These are phyloP conservation scores for Solanum sparsipilum DNA, from an alignment of 257 asterid genomes.

Conservation along the genomic window DNA sequence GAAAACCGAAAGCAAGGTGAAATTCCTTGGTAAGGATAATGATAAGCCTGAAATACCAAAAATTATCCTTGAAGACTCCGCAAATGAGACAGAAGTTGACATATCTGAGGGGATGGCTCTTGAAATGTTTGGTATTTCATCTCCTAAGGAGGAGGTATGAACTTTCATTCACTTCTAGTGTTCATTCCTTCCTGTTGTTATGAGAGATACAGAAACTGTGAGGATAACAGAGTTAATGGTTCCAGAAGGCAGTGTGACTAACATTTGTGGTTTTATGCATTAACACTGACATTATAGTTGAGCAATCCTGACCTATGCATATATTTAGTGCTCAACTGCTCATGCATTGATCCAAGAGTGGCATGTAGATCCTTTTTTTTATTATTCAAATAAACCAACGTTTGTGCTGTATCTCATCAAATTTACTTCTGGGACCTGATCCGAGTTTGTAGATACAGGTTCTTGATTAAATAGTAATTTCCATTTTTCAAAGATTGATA, in stretches of 20 bases:
- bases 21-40: constrained; percentile 5
- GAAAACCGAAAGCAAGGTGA: constrained; percentile 8
- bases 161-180: background rate
- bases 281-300: background rate
- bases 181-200: background rate
- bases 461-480: background rate
- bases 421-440: background rate
- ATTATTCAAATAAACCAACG: background rate
- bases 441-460: background rate
- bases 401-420: background rate
- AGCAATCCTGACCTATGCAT: background rate
- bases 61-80: constrained; percentile 12
- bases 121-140: constrained; percentile 60
- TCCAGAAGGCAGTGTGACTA: background rate
- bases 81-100: constrained; percentile 41
- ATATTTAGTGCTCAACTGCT: background rate
- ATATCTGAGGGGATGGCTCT: constrained; percentile 69
- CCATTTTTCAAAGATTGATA: background rate
- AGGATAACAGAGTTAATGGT: background rate
- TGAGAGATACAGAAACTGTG: background rate
- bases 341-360: background rate
- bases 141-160: constrained; percentile 65
- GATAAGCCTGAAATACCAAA: constrained; percentile 18
- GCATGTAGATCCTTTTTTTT: background rate
- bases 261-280: background rate